Evolutionary conservation across 78 protist species (phyloP).

Genomic region (Speleostelium caveatum): DNA sequence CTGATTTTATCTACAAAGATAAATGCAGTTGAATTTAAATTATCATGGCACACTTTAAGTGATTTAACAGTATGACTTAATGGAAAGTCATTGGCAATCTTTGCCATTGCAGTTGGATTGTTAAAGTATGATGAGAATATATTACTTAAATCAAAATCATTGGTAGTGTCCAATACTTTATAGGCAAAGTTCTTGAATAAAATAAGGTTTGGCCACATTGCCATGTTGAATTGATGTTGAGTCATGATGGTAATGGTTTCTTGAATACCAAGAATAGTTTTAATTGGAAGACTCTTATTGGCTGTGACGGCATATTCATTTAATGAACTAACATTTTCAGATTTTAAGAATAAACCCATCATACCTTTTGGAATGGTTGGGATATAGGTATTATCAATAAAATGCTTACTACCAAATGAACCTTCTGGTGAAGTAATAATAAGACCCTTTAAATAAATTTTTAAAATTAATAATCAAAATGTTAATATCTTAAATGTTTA

Average conservation of each 20-base stretch:
- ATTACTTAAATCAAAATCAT: too few species aligned
- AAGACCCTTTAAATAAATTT: constrained; percentile 23
- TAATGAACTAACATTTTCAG: background rate
- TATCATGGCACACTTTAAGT: constrained; percentile 22
- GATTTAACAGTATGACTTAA: background rate
- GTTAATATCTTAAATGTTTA: too few species aligned
- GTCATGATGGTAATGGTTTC: background rate
- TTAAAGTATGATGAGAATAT: too few species aligned
- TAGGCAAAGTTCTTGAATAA: background rate
- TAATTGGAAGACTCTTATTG: background rate
- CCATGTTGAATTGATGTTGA: too few species aligned
- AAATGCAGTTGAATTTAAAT: constrained; percentile 31
- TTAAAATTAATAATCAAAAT: too few species aligned
- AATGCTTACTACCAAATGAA: background rate
- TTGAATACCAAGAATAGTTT: background rate
- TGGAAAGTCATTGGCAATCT: constrained; percentile 28
- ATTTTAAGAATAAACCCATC: background rate
- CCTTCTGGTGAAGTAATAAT: constrained; percentile 35
- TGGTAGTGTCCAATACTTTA: background rate
- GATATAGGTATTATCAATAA: too few species aligned
- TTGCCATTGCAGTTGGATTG: background rate
- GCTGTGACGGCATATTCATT: background rate
- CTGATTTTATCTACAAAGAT: constrained; percentile 2
- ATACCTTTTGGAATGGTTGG: background rate
- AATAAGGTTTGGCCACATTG: background rate